A percentile compares a stretch with the other conserved stretches of the same genome.
Conservation (phyloP, 352 stramenopile species). For the Plasmopara muralis region DNA sequence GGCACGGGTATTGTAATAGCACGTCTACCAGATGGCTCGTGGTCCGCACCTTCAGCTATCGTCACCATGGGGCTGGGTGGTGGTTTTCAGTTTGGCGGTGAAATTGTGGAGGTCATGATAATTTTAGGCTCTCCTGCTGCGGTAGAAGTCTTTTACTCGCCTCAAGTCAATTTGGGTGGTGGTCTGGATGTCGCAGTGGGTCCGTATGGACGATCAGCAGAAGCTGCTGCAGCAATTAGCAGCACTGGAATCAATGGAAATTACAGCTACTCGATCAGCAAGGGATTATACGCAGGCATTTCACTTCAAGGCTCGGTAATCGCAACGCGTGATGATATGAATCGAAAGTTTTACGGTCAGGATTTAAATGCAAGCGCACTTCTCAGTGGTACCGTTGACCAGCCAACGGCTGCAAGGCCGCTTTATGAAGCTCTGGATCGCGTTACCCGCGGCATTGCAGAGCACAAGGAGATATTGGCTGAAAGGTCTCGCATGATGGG, state of each 20-base stretch:
- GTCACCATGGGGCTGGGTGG: conserved; percentile 66
- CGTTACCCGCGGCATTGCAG: conserved; percentile 36
- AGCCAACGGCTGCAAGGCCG: conserved; percentile 37
- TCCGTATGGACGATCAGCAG: conserved; percentile 65
- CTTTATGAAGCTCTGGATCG: conserved; percentile 54
- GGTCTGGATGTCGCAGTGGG: conserved; percentile 83
- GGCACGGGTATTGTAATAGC: conserved; percentile 78
- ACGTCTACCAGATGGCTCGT: conserved; percentile 55
- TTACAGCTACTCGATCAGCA: conserved; percentile 88
- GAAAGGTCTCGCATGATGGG: conserved; percentile 37
- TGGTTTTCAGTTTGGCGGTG: conserved; percentile 81
- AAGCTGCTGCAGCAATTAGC: conserved; percentile 51
- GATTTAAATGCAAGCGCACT: conserved; percentile 42
- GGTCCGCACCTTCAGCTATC: conserved; percentile 87
- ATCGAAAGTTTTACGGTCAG: conserved; percentile 90
- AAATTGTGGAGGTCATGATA: conserved; percentile 90
- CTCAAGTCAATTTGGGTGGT: conserved; percentile 79
- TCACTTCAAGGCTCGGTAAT: conserved; percentile 88
- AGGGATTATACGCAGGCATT: conserved; percentile 87
- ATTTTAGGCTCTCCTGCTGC: conserved; percentile 83
- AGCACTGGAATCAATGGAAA: conserved; percentile 60
- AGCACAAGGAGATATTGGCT: conserved; percentile 29
- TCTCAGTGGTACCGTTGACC: conserved; percentile 32
- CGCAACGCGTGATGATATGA: conserved; percentile 69
- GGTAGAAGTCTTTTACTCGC: conserved; percentile 78